Base-by-base conservation (phyloP, 805 yeast genomes). In the Tetrapisispora phaffii region DNA sequence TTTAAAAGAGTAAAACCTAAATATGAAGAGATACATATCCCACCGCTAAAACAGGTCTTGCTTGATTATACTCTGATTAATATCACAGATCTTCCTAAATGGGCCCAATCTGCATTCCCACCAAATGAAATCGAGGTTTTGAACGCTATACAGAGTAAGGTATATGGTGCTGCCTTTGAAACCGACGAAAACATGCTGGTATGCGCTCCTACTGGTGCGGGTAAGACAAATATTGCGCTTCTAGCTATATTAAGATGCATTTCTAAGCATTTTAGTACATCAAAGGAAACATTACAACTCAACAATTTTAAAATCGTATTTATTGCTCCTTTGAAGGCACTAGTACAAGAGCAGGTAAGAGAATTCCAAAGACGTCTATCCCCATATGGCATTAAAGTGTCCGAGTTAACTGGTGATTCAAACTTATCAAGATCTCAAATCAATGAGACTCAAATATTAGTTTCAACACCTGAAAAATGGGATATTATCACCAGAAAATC, bases 131-230 rank as follows among this genome's bases (percentile, higher is more conserved):
- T 88, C 0, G 56, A 73, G 2, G 68, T 80, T 1, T 71, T 93
- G 51, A 93, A 93, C 62, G 68, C 86, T 44, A 76, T 93, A 15
- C 99, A 93, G 62, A 84, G 95, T 1, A 76, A 75, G 49, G 87
- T 89, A 0, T 86, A 66, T 51, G 93, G 93, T 1, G 58, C 69
- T n/a, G 96, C 95, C 0, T 85, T 90, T 51, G 56, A 72, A 4
- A 66, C 75, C 1, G 93, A 85, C 57, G 72, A 73, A 4, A 90
- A 89, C 55, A 60, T 93, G 34, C 67, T 90, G 16, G 68, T 90
- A 53, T 90, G 97, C 73, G 97, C 98, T 1, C 98, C 98, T 7
- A 90, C 98, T 0, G 98, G 98, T 68, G 96, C 96, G 2, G 98
- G 98, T 68, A 90, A 90, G 61, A 90, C 98, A 20, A 93, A 93